phyloP scores from a whole-genome alignment of 2,329 filamentous ascomycete species.

The Botryosphaeria agaves region DNA sequence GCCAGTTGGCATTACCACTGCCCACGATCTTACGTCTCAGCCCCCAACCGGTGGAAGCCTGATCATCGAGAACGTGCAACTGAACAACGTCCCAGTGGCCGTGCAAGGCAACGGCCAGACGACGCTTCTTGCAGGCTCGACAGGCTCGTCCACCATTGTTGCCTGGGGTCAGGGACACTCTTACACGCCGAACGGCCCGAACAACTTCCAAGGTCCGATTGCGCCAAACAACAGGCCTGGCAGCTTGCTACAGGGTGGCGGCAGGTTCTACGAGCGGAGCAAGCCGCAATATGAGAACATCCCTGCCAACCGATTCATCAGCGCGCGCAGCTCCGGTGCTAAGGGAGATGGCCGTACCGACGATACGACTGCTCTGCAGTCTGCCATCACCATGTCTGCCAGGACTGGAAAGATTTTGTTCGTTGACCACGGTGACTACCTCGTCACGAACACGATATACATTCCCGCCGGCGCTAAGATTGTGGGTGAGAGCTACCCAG shows the following conservation, averaged over 20 bases:
- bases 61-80: conserved; percentile 36
- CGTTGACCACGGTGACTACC: conserved; percentile 59
- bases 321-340: conserved; percentile 21
- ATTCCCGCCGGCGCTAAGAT: conserved; percentile 43
- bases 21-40: conserved; percentile 20
- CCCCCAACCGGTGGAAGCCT: conserved; percentile 30
- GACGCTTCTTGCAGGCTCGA: conserved; percentile 17
- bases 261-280: conserved; percentile 30
- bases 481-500: conserved; percentile 40
- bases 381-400: conserved; percentile 34
- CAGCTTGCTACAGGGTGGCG: conserved; percentile 24
- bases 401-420: conserved; percentile 40
- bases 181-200: conserved; percentile 26
- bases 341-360: conserved; percentile 39
- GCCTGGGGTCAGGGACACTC: conserved; percentile 26
- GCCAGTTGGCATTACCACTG: conserved; percentile 31
- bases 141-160: conserved; percentile 17
- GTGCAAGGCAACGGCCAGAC: conserved; percentile 20
- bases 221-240: conserved; percentile 24
- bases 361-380: conserved; percentile 42
- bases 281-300: conserved; percentile 36
- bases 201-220: conserved; percentile 24
- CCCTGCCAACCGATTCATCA: conserved; percentile 22
- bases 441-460: conserved; percentile 51
- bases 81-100: conserved; percentile 31